Evolutionary conservation across 2,329 filamentous ascomycete species (phyloP).

Genomic region (Fulvia fulva): DNA sequence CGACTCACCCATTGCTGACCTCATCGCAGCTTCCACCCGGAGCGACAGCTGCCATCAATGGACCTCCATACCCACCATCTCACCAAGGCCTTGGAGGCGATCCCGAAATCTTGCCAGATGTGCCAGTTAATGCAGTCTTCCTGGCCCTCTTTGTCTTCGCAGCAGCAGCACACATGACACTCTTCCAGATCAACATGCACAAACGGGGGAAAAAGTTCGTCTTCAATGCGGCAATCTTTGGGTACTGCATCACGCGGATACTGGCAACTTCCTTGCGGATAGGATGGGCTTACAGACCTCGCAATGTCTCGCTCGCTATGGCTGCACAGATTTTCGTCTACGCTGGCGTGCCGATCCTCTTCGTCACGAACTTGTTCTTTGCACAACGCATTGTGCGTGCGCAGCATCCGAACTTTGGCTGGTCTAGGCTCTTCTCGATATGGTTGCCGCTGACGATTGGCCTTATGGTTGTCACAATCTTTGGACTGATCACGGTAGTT

Average conservation of each 20-base stretch:
- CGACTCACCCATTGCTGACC: neutral
- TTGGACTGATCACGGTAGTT: conserved; percentile 62
- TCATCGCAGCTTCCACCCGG: neutral
- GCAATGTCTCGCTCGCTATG: conserved; percentile 42
- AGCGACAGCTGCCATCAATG: neutral
- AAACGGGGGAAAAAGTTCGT: conserved; percentile 55
- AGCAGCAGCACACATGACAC: conserved; percentile 56
- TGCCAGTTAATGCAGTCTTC: conserved; percentile 62
- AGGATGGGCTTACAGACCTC: conserved; percentile 48
- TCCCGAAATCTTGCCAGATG: conserved; percentile 57
- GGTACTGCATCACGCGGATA: conserved; percentile 50
- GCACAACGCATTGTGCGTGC: conserved; percentile 71
- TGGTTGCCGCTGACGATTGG: conserved; percentile 57
- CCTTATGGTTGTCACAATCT: conserved; percentile 55
- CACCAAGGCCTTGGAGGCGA: conserved; percentile 53
- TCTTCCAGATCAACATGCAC: conserved; percentile 51
- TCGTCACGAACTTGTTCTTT: conserved; percentile 74
- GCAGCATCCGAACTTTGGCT: conserved; percentile 66
- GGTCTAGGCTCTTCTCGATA: conserved; percentile 53
- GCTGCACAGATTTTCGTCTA: conserved; percentile 66
- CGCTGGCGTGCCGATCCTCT: conserved; percentile 70
- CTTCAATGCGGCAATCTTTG: conserved; percentile 54
- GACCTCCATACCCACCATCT: conserved; percentile 10
- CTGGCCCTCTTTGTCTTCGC: conserved; percentile 53
- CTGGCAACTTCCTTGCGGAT: conserved; percentile 49